Evolutionary conservation across 495 filamentous ascomycete genomes (phyloP).

Genomic region (Aspergillus cristatus): DNA sequence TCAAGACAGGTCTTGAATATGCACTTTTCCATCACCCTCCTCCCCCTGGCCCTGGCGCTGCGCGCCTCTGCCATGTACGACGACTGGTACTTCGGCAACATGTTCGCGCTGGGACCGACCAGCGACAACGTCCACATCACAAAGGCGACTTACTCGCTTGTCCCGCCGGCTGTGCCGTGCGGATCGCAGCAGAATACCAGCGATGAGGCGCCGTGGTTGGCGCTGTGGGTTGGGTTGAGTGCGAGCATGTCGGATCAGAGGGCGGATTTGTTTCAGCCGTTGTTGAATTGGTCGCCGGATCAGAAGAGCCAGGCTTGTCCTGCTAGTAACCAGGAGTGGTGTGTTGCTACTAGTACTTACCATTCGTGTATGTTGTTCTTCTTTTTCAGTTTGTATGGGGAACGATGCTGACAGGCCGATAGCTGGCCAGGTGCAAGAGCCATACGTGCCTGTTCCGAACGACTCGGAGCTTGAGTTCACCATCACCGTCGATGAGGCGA

Average conservation of each 20-base stretch:
- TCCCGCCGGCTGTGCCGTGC: conserved; percentile 5
- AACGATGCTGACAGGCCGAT: neutral
- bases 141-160: conserved; percentile 8
- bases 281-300: conserved; percentile 10
- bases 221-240: conserved; percentile 6
- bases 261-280: conserved; percentile 7
- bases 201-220: conserved; percentile 5
- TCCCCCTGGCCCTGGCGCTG: conserved; percentile 3
- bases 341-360: conserved; percentile 9
- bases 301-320: conserved; percentile 8
- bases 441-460: conserved; percentile 12
- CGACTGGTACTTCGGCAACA: conserved; percentile 8
- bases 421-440: conserved; percentile 12
- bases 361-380: conserved; percentile 2
- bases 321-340: conserved; percentile 6
- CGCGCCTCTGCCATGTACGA: conserved; percentile 6
- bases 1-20: too few relatives aligned
- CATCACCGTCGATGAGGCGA: conserved; percentile 8
- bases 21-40: too few relatives aligned
- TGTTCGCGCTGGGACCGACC: conserved; percentile 6
- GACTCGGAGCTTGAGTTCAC: conserved; percentile 9
- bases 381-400: neutral
- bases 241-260: conserved; percentile 1
- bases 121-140: conserved; percentile 6
- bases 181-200: neutral